Evolutionary conservation across 2,329 filamentous ascomycete genomes (phyloP), one percentile per base, ranked within the genome.

Genomic region (Paracorniculantispora psalliotae): DNA sequence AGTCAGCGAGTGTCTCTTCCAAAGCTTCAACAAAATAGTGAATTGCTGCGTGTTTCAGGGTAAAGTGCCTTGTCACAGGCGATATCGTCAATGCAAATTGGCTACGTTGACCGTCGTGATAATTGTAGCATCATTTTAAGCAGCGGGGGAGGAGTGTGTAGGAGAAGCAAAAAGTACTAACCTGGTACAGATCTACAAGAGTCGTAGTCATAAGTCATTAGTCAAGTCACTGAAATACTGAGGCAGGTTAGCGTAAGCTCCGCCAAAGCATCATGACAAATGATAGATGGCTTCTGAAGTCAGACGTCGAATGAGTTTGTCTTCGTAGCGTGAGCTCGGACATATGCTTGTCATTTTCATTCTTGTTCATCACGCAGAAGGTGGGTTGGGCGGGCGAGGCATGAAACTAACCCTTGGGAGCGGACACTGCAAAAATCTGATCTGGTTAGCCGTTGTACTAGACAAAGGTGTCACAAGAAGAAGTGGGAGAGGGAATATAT

Each of bases 291-390:
- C 50, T 59, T 59, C 57, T 57, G 54, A 21, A 43, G 54, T 61
- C 59, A 61, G 59, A 58, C 49, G 35, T 59, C 61, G 61, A 63
- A 72, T 74, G 71, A 69, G 68, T 63, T 71, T 74, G 64, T 76
- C 74, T 67, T 76, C 74, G 69, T 73, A 62, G 75, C 74, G 79
- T 72, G 72, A 81, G 85, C 91, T 96, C 87, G 82, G 91, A 96
- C 91, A 96, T 96, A 96, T 96, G 91, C 91, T 96, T 96, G 91
- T 96, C 91, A 85, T 88, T 77, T 83, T 81, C 79, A 81, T 84
- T 88, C 91, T 84, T 81, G 74, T 82, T 94, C 90, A 94, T 94
- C 91, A 94, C 85, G 67, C 63, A 67, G 65, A 65, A 63, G 61
- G 15, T 30, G 21, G 30, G 19, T 12, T 2, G 39, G 47, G 15